phyloP scores from a whole-genome alignment of 768 basidiomycete species.

The Amanita molliuscula region DNA sequence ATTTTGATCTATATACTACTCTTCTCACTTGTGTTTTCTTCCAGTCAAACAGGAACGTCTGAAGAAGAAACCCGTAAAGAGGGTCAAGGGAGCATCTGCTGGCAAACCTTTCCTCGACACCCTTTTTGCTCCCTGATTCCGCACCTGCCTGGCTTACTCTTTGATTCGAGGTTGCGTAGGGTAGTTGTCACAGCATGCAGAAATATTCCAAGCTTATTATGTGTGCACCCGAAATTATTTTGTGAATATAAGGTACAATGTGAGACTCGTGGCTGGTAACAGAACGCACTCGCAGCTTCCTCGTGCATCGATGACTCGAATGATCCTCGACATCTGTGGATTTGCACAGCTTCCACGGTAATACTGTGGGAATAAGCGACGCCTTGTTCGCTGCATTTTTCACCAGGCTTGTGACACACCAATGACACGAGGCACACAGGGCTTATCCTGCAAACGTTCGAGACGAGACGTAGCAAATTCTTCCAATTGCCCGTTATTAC shows the following conservation, averaged over 20 bases:
- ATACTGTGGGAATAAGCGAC: too few species aligned
- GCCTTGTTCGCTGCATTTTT: too few species aligned
- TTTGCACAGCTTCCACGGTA: too few species aligned
- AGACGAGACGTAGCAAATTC: neutral
- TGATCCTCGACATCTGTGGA: too few species aligned
- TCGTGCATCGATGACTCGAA: too few species aligned
- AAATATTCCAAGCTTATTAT: neutral
- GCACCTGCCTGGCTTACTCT: neutral
- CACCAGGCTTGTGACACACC: too few species aligned
- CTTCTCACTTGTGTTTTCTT: slow-evolving; percentile 6
- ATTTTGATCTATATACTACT: neutral
- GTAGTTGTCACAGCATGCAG: neutral
- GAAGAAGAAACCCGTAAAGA: slow-evolving; percentile 55
- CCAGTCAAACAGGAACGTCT: slow-evolving; percentile 74
- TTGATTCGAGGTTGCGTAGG: neutral
- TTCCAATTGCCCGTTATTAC: neutral
- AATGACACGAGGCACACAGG: too few species aligned
- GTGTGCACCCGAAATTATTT: neutral
- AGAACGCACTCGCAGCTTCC: too few species aligned
- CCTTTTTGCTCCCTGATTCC: slow-evolving; percentile 71
- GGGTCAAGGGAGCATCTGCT: slow-evolving; percentile 55
- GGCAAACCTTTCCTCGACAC: slow-evolving; percentile 78
- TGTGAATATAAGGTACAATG: neutral
- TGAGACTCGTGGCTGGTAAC: too few species aligned
- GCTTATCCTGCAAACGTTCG: too few species aligned